Base-by-base conservation (phyloP, 2,329 filamentous ascomycete genomes). In the Stagonosporopsis chrysanthemi region DNA sequence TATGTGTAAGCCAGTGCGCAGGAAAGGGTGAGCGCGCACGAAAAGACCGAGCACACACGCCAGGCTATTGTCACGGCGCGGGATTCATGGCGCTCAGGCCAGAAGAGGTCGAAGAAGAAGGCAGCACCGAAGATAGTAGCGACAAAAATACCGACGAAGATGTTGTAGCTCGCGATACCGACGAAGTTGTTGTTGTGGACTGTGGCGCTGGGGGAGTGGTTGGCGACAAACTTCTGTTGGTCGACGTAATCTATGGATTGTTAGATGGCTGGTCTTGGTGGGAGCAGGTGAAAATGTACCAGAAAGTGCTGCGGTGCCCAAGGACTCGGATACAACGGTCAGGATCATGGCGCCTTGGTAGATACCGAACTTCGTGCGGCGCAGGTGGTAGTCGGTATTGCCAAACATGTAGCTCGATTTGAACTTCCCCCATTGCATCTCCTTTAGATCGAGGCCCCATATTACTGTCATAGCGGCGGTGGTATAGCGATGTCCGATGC, bases 91-190 rank as follows among this genome's bases (percentile, higher is more conserved):
- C 84, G 78, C 48, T 84, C 83, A 0, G 84, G 84, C 82, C 83
- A 86, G 74, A 86, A 85, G 3, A 87, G 79, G 65, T 86, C 84
- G 71, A 86, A 86, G 77, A 86, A 86, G 76, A 86, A 86, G 0
- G 80, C 84, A 0, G 81, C 80, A 22, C 84, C 84, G 64, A 87
- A 86, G 64, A 86, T 82, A 42, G 80, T 83, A 14, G 84, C 84
- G 8, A 86, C 81, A 17, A 80, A 83, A 29, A 86, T 77, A 19
- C 84, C 84, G 7, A 83, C 80, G 60, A 85, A 86, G 65, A 86
- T 85, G 66, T 86, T 86, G 75, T 82, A 86, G 1, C 81, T 81
- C 1, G 80, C 81, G 8, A 82, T 81, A 24, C 83, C 83, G 59
- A 86, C 73, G 59, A 83, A 84, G 65, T 84, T 78, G 68, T 85